These are phyloP conservation scores for Clausena lansium DNA, from an alignment of 345 rosid genomes.

Conservation along the genomic window DNA sequence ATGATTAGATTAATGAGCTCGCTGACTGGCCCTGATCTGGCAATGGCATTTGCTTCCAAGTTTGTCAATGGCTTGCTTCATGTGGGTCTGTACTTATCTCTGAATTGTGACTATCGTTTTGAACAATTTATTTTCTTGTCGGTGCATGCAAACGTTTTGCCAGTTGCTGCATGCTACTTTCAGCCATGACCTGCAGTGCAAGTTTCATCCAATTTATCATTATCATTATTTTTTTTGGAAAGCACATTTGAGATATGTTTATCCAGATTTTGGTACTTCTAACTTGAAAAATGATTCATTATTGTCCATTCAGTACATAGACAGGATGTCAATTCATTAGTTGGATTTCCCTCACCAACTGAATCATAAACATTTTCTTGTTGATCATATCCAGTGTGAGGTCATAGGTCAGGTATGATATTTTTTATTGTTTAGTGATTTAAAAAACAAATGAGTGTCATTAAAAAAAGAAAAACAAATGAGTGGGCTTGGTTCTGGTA, in stretches of 20 bases:
- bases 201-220: too few relatives aligned
- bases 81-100: background rate
- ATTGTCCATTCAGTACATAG: background rate
- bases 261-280: too few relatives aligned
- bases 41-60: background rate
- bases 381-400: background rate
- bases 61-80: background rate
- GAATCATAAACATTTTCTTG: background rate
- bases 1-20: background rate
- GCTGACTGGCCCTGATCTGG: background rate
- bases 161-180: background rate
- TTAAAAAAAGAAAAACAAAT: too few relatives aligned
- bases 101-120: background rate
- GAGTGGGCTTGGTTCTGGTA: too few relatives aligned
- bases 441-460: too few relatives aligned
- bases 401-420: background rate
- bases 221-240: too few relatives aligned
- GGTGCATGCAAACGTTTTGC: background rate
- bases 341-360: background rate
- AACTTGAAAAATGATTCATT: background rate
- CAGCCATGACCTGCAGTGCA: background rate
- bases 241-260: too few relatives aligned
- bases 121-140: background rate
- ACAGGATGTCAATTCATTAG: background rate
- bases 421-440: background rate